phyloP scores from a whole-genome alignment of 257 asterid species.

The Leptodermis oblonga region DNA sequence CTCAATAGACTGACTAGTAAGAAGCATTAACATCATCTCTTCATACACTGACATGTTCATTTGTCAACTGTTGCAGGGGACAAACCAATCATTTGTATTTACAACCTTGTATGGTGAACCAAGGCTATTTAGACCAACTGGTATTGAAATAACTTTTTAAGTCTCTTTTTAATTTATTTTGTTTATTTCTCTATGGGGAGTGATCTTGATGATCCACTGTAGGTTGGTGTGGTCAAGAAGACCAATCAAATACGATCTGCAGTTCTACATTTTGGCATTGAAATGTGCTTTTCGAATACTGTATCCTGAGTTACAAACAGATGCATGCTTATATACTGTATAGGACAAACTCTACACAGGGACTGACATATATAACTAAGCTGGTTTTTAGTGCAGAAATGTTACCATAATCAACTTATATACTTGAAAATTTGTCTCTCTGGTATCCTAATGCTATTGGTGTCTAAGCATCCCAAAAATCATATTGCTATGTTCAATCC shows the following conservation, averaged over 20 bases:
- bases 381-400: neutral
- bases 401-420: neutral
- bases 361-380: neutral
- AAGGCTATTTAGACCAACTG: slow-evolving; percentile 88
- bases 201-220: neutral
- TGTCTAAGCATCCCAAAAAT: neutral
- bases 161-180: neutral
- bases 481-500: neutral
- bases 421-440: neutral
- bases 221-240: neutral
- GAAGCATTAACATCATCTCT: neutral
- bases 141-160: slow-evolving; percentile 31
- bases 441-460: neutral
- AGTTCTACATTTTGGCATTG: neutral
- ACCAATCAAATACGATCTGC: neutral
- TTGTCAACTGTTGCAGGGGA: slow-evolving; percentile 48
- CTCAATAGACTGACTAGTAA: neutral
- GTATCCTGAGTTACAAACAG: neutral
- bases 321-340: neutral
- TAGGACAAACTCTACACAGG: neutral
- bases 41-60: neutral
- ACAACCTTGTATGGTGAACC: slow-evolving; percentile 92
- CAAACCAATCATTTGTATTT: slow-evolving; percentile 82
- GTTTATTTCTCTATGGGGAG: neutral
- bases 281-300: neutral